phyloP scores from a whole-genome alignment of 129 eudicot genomes.

The Cynara cardunculus region DNA sequence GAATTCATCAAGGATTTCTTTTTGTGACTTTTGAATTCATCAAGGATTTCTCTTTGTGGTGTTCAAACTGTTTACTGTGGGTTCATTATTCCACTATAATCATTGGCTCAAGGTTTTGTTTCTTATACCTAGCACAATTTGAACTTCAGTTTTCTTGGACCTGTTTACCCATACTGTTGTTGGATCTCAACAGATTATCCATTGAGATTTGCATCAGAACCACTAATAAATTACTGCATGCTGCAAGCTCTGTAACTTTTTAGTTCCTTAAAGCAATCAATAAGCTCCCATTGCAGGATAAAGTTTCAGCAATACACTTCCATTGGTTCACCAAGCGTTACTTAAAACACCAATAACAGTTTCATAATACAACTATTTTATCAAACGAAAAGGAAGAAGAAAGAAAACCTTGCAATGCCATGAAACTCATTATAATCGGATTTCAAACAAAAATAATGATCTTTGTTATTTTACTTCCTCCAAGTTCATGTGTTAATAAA shows the following conservation, averaged over 20 bases:
- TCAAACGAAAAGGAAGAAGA: not conserved
- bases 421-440: not conserved
- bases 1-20: too few relatives aligned
- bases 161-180: too few relatives aligned
- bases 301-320: not conserved
- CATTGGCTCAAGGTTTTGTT: too few relatives aligned
- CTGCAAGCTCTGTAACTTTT: not conserved
- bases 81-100: too few relatives aligned
- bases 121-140: too few relatives aligned
- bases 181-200: too few relatives aligned
- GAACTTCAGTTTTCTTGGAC: too few relatives aligned
- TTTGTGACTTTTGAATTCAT: too few relatives aligned
- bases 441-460: not conserved
- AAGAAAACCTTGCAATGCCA: not conserved
- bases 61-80: too few relatives aligned
- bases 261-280: not conserved
- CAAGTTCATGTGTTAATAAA: not conserved
- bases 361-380: not conserved
- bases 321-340: not conserved
- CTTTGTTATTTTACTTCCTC: slow-evolving; percentile 6
- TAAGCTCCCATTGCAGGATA: not conserved
- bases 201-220: not conserved
- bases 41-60: too few relatives aligned
- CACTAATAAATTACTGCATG: not conserved
- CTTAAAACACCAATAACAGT: not conserved